Base-by-base conservation (phyloP, 2,329 filamentous ascomycete genomes). In the Aureobasidium sp. region DNA sequence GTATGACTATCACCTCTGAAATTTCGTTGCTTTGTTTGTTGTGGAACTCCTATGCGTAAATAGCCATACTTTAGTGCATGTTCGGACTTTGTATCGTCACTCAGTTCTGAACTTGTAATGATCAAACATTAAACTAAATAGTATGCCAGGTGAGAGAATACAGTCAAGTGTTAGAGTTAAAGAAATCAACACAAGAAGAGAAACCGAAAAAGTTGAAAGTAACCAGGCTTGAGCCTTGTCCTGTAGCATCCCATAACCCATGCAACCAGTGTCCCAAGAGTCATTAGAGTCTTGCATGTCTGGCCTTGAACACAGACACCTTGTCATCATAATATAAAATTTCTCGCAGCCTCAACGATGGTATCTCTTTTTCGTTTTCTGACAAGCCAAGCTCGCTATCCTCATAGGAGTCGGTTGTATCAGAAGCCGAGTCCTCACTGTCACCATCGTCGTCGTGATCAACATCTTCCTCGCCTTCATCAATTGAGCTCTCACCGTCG, bases 311-410 rank as follows among this genome's bases (percentile, higher is more conserved):
- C 63, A 93, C 87, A 32, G 87, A 85, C 59, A 91, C 85, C 74
- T 90, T 90, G 71, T 93, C 89, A 71, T 93, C 90, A 69, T 91
- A 92, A 73, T 91, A 93, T 65, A 92, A 74, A 66, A 94, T 93
- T 77, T 93, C 89, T 64, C 88, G 79, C 66, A 93, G 76, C 61
- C 85, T 81, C 64, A 92, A 79, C 2, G 42, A 5, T 68, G 81
- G 76, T 15, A 26, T 17, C 20, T 65, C 73, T 67, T 62, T 66
- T 37, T 67, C 66, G n/a, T 77, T 72, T 4, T 76, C 71, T 17
- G 71, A 71, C 10, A 63, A 62, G 6, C 62, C 69, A 50, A 68
- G 68, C 66, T 66, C 63, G 23, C 53, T 58, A 48, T 66, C 64
- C 17, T 62, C 42, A 26, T 63, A 39, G 1, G 63, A 47, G 6